These are phyloP conservation scores for Trametes cinnabarina DNA, from an alignment of 768 basidiomycete species.

Conservation along the genomic window DNA sequence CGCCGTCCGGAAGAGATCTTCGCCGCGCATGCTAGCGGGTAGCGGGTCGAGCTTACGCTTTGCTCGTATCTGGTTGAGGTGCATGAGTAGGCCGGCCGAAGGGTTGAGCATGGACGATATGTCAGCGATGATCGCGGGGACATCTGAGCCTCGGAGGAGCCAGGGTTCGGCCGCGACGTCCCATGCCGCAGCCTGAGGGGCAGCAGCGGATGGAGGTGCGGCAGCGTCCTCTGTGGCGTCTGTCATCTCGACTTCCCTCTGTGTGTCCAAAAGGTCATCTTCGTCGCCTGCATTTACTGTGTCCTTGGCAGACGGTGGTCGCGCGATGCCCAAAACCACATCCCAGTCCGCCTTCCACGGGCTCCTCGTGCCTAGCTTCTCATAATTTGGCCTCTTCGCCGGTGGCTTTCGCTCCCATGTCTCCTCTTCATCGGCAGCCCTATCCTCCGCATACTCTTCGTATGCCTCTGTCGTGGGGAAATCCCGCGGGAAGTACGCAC, in stretches of 20 bases:
- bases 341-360: conserved; percentile 82
- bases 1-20: conserved; percentile 54
- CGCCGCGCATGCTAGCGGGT: conserved; percentile 32
- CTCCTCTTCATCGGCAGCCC: conserved; percentile 52
- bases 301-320: neutral
- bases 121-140: conserved; percentile 44
- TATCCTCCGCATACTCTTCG: conserved; percentile 43
- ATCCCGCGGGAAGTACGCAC: conserved; percentile 77
- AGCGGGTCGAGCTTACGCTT: conserved; percentile 51
- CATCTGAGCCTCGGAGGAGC: conserved; percentile 64
- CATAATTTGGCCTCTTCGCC: conserved; percentile 79
- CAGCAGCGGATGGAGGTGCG: neutral
- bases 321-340: conserved; percentile 53
- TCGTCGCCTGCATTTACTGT: neutral
- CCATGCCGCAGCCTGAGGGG: neutral
- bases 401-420: conserved; percentile 82
- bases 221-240: neutral
- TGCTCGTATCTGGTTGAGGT: conserved; percentile 57
- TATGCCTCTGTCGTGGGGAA: conserved; percentile 62
- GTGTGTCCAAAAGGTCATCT: conserved; percentile 51
- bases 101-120: conserved; percentile 40
- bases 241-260: conserved; percentile 43
- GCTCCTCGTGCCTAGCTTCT: conserved; percentile 58
- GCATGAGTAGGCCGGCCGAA: conserved; percentile 44
- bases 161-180: conserved; percentile 45